These are phyloP conservation scores for Isatis lusitanica DNA, from an alignment of 441 rosid genomes.

Conservation along the genomic window DNA sequence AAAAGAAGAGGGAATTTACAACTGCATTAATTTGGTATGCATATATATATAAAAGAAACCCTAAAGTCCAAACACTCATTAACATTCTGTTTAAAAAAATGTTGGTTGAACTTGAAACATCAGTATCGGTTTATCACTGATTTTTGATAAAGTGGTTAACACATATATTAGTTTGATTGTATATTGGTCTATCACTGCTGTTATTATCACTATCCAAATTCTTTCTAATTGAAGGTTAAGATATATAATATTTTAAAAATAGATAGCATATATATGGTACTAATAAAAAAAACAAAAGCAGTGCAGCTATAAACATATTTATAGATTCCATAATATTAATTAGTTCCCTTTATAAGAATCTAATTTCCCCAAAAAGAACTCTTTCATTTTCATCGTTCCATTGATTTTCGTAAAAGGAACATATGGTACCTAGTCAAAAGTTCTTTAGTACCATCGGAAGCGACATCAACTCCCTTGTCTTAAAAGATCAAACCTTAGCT, in stretches of 20 bases:
- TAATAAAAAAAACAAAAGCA: not conserved
- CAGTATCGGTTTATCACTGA: not conserved
- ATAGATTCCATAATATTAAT: not conserved
- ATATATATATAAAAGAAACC: not conserved
- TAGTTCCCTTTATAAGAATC: not conserved
- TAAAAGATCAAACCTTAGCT: conserved; percentile 19
- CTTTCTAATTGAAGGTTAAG: not conserved
- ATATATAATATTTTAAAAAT: not conserved
- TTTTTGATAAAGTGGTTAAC: not conserved
- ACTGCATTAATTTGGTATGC: not conserved
- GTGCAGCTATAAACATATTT: not conserved
- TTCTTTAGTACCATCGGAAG: not conserved
- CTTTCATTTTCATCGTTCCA: not conserved
- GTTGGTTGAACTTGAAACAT: not conserved
- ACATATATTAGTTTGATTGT: not conserved
- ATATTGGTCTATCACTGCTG: not conserved
- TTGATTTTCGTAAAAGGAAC: conserved; percentile 29
- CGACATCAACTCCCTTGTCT: conserved; percentile 26
- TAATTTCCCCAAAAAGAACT: not conserved
- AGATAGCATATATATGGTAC: not conserved
- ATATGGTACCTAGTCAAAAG: conserved; percentile 4
- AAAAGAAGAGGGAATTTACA: not conserved
- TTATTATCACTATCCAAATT: not conserved
- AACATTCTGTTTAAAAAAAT: not conserved
- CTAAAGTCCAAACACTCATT: not conserved